phyloP scores from a whole-genome alignment of 1,284 basidiomycete species.

The Peniophora sp. region DNA sequence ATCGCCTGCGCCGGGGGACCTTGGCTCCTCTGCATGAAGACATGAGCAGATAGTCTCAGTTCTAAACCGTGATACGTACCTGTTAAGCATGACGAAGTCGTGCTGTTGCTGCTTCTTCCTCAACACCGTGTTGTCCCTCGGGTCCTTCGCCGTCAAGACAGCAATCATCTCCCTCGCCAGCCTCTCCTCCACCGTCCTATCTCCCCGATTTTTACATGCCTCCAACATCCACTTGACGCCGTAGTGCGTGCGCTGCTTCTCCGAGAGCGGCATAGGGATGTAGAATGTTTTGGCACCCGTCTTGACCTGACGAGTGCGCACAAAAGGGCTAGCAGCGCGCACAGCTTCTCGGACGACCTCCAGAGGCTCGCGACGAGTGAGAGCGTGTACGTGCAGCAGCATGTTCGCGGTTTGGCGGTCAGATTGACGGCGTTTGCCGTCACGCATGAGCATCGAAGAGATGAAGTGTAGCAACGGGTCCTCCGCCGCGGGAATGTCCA shows the following conservation, averaged over 20 bases:
- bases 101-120: slow-evolving; percentile 59
- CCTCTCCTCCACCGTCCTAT: slow-evolving; percentile 52
- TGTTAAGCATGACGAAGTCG: slow-evolving; percentile 69
- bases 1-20: too few species aligned
- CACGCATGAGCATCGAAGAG: slow-evolving; percentile 54
- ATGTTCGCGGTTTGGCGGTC: slow-evolving; percentile 49
- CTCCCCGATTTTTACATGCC: slow-evolving; percentile 42
- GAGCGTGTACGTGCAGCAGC: slow-evolving; percentile 63
- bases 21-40: too few species aligned
- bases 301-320: slow-evolving; percentile 41
- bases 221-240: slow-evolving; percentile 66
- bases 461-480: slow-evolving; percentile 76
- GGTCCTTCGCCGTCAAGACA: slow-evolving; percentile 46
- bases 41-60: too few species aligned
- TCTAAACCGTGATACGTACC: slow-evolving; percentile 40
- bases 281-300: slow-evolving; percentile 52
- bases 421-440: slow-evolving; percentile 67
- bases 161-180: slow-evolving; percentile 70
- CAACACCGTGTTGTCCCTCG: slow-evolving; percentile 34
- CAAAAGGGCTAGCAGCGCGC: slow-evolving; percentile 56
- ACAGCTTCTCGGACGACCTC: slow-evolving; percentile 74
- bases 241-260: slow-evolving; percentile 65
- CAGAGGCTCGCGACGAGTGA: slow-evolving; percentile 68
- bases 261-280: slow-evolving; percentile 64
- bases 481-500: slow-evolving; percentile 62